These are phyloP conservation scores for Echinochloa phyllopogon DNA, from an alignment of 176 grass and related monocot species.

Conservation along the genomic window DNA sequence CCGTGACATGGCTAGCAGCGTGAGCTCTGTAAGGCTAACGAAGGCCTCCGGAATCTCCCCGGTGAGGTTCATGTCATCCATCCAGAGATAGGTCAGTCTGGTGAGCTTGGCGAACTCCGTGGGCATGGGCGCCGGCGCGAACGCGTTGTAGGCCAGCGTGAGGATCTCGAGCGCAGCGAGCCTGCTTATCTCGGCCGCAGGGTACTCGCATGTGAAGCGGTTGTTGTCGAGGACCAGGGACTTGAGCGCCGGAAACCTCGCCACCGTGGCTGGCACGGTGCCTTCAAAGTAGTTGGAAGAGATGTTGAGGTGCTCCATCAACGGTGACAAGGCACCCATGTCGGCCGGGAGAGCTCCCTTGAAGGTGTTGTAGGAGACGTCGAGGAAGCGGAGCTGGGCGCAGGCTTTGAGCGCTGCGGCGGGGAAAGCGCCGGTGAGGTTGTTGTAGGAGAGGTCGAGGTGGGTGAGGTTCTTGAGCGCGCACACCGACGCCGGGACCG, in stretches of 20 bases:
- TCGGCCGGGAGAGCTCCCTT: constrained; percentile 45
- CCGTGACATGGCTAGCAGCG: background rate
- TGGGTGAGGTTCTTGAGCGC: constrained; percentile 45
- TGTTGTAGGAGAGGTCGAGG: constrained; percentile 65
- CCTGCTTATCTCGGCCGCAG: constrained; percentile 39
- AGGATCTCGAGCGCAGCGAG: constrained; percentile 37
- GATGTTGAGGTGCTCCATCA: constrained; percentile 55
- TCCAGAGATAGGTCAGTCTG: constrained; percentile 47
- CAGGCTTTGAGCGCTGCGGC: constrained; percentile 57
- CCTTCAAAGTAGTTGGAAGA: constrained; percentile 52
- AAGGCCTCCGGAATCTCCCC: constrained; percentile 56
- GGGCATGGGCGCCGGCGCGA: constrained; percentile 42
- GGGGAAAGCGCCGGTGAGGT: constrained; percentile 55
- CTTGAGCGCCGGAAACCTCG: constrained; percentile 30
- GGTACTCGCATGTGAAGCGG: constrained; percentile 59
- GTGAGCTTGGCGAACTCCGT: constrained; percentile 45
- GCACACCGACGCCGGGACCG: constrained; percentile 53
- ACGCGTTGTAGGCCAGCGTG: constrained; percentile 44
- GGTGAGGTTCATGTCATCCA: constrained; percentile 27
- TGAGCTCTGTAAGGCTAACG: constrained; percentile 35
- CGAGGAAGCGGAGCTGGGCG: constrained; percentile 42
- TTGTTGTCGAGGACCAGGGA: constrained; percentile 49
- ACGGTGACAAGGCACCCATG: constrained; percentile 31
- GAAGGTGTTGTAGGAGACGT: constrained; percentile 64
- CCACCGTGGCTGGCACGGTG: constrained; percentile 48